Conservation (phyloP, 2,329 filamentous ascomycete genomes). For the Tolypocladium pustulatum region DNA sequence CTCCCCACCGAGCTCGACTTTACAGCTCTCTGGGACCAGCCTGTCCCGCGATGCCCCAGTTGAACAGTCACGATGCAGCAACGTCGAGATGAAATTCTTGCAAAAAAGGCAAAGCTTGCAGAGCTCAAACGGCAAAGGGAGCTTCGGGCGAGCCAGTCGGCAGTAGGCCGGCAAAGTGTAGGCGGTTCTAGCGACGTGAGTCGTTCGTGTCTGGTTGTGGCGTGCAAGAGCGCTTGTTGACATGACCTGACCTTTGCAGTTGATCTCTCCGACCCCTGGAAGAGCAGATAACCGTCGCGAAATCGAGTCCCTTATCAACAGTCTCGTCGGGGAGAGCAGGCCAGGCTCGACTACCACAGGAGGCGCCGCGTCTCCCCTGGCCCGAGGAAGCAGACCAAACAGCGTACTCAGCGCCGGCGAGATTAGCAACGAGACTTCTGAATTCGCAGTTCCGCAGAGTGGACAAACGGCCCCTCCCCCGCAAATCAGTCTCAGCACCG, state of each 20-base stretch:
- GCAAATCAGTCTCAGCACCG: constrained; percentile 63
- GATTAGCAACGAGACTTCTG: constrained; percentile 64
- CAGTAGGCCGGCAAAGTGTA: constrained; percentile 56
- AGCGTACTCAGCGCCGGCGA: constrained; percentile 77
- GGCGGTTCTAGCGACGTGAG: constrained; percentile 63
- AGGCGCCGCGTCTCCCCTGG: constrained; percentile 54
- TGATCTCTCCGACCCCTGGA: constrained; percentile 60
- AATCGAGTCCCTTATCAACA: constrained; percentile 78
- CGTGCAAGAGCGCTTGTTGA: background rate
- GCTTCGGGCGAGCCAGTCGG: constrained; percentile 67
- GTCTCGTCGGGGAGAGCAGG: constrained; percentile 68
- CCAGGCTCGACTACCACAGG: constrained; percentile 56
- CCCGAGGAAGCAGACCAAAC: constrained; percentile 67
- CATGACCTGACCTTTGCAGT: constrained; percentile 11
- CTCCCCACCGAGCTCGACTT: background rate
- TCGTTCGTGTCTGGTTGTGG: constrained; percentile 6
- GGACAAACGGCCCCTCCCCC: constrained; percentile 28
- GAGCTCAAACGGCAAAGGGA: constrained; percentile 92
- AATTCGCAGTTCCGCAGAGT: constrained; percentile 39
- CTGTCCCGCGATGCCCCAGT: constrained; percentile 37
- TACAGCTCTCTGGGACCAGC: constrained; percentile 7
- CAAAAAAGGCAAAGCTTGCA: constrained; percentile 93
- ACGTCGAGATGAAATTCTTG: constrained; percentile 89
- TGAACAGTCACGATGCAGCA: constrained; percentile 51
- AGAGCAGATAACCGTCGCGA: constrained; percentile 61